Conservation (phyloP, 345 rosid species). For the Combretum micranthum region DNA sequence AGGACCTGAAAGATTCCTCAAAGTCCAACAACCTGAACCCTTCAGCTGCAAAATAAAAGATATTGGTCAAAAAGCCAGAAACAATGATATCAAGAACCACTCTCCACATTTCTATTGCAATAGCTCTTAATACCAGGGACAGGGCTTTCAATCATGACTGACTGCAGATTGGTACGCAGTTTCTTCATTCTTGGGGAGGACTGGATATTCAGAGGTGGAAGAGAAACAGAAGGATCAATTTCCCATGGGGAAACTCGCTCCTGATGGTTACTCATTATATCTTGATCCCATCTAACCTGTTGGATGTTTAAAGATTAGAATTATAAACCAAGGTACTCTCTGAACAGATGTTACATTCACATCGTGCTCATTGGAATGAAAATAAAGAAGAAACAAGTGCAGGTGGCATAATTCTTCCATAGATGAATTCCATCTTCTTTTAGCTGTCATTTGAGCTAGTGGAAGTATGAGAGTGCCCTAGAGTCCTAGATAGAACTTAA, state of each 20-base stretch:
- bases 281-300: conserved; percentile 90
- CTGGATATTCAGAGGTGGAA: conserved; percentile 61
- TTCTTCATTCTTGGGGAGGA: conserved; percentile 81
- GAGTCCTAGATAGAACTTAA: too few species aligned
- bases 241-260: conserved; percentile 92
- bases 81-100: neutral
- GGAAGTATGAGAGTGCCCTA: too few species aligned
- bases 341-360: too few species aligned
- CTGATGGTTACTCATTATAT: conserved; percentile 42
- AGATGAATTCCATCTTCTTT: too few species aligned
- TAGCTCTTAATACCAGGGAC: conserved; percentile 29
- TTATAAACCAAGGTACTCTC: too few species aligned
- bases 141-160: conserved; percentile 43
- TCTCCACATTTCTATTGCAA: neutral
- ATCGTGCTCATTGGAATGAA: too few species aligned
- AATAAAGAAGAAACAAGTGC: too few species aligned
- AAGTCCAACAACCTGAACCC: conserved; percentile 65
- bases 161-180: conserved; percentile 54
- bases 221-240: conserved; percentile 70
- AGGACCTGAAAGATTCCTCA: conserved; percentile 80
- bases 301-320: conserved; percentile 3
- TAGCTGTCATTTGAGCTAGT: too few species aligned
- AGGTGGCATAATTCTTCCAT: too few species aligned
- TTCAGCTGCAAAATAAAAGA: conserved; percentile 22
- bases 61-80: neutral